phyloP scores from a whole-genome alignment of 1,139 yeast genomes.

The Debaryomyces sp. region DNA sequence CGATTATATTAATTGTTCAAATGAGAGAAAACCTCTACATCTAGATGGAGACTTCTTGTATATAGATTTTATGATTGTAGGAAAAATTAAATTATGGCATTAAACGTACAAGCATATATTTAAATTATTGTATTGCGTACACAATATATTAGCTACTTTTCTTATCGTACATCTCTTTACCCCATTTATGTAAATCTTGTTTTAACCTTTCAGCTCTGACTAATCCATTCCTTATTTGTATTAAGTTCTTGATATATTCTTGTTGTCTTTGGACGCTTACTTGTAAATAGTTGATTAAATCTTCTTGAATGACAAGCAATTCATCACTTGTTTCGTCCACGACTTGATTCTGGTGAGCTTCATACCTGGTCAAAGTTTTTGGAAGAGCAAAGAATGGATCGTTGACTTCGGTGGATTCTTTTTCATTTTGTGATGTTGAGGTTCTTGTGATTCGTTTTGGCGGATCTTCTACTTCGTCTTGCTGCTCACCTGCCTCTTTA shows the following conservation, averaged over 20 bases:
- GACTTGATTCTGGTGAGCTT: constrained; percentile 33
- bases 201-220: constrained; percentile 78
- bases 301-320: constrained; percentile 36
- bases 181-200: constrained; percentile 74
- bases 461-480: constrained; percentile 49
- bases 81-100: not conserved
- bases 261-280: constrained; percentile 79
- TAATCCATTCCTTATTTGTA: constrained; percentile 70
- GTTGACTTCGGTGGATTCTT: constrained; percentile 23
- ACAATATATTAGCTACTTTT: constrained; percentile 26
- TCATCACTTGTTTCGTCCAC: constrained; percentile 31
- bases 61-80: not conserved
- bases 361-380: constrained; percentile 37
- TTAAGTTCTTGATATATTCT: constrained; percentile 81
- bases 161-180: constrained; percentile 80
- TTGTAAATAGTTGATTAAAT: constrained; percentile 46
- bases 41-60: not conserved
- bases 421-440: constrained; percentile 13
- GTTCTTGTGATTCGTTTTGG: constrained; percentile 51
- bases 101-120: not conserved
- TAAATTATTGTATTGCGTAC: not conserved
- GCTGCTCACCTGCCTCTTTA: constrained; percentile 24
- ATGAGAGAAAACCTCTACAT: not conserved
- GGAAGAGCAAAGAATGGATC: constrained; percentile 48
- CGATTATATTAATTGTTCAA: not conserved